Base-by-base conservation (phyloP, 257 asterid genomes). In the Primulina huaijiensis region DNA sequence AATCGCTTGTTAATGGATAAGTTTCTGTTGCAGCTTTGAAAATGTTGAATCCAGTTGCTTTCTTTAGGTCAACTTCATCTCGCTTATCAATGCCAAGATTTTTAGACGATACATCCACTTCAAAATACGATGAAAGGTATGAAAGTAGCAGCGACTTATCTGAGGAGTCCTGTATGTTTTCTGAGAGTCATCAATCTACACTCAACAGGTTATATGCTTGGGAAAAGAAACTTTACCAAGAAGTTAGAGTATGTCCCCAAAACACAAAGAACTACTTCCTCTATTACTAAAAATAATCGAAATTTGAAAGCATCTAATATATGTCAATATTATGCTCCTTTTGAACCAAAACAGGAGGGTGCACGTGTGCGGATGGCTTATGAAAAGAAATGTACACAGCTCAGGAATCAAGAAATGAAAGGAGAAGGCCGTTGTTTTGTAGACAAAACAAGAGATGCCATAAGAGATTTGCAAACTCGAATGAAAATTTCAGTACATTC, bases 221-320 rank as follows among this genome's bases (percentile, higher is more conserved):
- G 99, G 99, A 93, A 82, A 93, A 89, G 82, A 93, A 93, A 80
- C 97, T 93, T 64, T 93, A 90, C 78, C 88, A 81, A 64, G 90
- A 93, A 93, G 97, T 93, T 72, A 78, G 92, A 92, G 99, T 93
- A 89, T 77, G 97, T 71, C 33, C 67, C 83, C 69, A 20, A 57
- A 60, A 55, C 75, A 46, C 64, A 65, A 57, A 23, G 38, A 72
- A 33, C 62, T 61, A 63, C 43, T 70, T 67, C 56, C 56, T 14
- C 20, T 46, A 16, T 46, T 5, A 16, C 20, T 16, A 46, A 14
- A 43, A 16, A 46, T 46, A 46, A 20, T 16, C 25, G 4, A 25
- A 64, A 72, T 33, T 34, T 19, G 34, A 67, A 37, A 19, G 46
- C 21, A 40, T 46, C 52, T 58, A 57, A 67, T 57, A 27, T 53